Evolutionary conservation across 2,329 filamentous ascomycete species (phyloP).

Genomic region (Penicillium corylophilum): DNA sequence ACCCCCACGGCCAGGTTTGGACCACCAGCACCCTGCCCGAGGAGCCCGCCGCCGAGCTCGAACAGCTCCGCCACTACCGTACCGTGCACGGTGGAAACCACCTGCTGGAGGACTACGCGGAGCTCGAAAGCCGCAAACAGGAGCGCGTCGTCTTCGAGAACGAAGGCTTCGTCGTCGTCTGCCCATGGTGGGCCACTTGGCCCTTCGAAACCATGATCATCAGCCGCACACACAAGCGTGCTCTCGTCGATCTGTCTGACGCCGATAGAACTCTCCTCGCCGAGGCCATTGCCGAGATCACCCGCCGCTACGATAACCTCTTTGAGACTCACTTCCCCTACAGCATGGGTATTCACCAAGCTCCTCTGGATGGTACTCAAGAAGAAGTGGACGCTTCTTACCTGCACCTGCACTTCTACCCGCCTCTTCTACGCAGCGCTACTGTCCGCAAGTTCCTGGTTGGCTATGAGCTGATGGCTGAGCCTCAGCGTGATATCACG

Average conservation of each 20-base stretch:
- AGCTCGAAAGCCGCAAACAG: slow-evolving; percentile 74
- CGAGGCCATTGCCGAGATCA: slow-evolving; percentile 82
- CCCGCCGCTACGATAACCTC: slow-evolving; percentile 89
- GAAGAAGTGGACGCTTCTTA: slow-evolving; percentile 87
- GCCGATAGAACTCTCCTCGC: slow-evolving; percentile 73
- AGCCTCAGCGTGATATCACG: slow-evolving; percentile 97
- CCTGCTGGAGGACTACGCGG: slow-evolving; percentile 81
- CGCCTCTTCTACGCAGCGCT: slow-evolving; percentile 84
- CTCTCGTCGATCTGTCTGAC: slow-evolving; percentile 75
- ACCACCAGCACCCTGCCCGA: slow-evolving; percentile 88
- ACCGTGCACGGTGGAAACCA: slow-evolving; percentile 69
- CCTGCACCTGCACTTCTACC: slow-evolving; percentile 97
- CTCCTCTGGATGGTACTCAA: slow-evolving; percentile 74
- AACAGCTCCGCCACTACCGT: slow-evolving; percentile 76
- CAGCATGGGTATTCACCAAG: slow-evolving; percentile 95
- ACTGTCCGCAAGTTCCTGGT: slow-evolving; percentile 96
- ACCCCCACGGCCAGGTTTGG: slow-evolving; percentile 97
- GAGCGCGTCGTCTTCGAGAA: slow-evolving; percentile 91
- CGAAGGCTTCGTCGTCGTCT: slow-evolving; percentile 76
- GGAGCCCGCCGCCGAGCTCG: slow-evolving; percentile 77
- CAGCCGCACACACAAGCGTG: slow-evolving; percentile 77
- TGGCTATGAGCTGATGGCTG: slow-evolving; percentile 89
- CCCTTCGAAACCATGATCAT: slow-evolving; percentile 94
- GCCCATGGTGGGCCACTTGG: slow-evolving; percentile 98
- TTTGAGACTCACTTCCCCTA: slow-evolving; percentile 98